Conservation (phyloP, 345 rosid species). For the Euphorbia peplus region DNA sequence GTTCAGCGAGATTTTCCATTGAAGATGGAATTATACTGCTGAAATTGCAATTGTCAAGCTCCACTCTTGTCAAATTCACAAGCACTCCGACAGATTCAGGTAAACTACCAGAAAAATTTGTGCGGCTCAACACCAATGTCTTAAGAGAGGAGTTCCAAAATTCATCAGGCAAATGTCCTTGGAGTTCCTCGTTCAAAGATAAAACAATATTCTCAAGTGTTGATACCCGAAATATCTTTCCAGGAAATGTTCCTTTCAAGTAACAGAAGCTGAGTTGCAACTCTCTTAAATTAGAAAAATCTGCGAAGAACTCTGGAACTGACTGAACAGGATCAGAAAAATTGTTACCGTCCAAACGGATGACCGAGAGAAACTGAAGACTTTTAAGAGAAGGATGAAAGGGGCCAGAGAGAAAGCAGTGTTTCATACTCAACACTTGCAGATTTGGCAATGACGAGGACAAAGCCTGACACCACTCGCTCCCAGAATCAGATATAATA, state of each 20-base stretch:
- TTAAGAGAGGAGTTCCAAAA: slow-evolving; percentile 19
- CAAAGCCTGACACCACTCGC: slow-evolving; percentile 30
- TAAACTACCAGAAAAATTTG: slow-evolving; percentile 30
- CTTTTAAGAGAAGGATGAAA: slow-evolving; percentile 21
- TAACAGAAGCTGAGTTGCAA: slow-evolving; percentile 20
- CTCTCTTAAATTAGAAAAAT: slow-evolving; percentile 11
- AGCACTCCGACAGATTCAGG: slow-evolving; percentile 37
- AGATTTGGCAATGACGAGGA: slow-evolving; percentile 32
- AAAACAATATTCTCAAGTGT: slow-evolving; percentile 34
- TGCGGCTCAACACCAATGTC: slow-evolving; percentile 17
- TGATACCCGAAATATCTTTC: slow-evolving; percentile 17
- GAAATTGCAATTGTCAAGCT: slow-evolving; percentile 17
- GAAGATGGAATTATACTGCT: no score
- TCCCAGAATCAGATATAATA: slow-evolving; percentile 24
- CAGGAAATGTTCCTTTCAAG: slow-evolving; percentile 32
- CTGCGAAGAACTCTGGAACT: slow-evolving; percentile 26
- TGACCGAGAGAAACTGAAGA: slow-evolving; percentile 12
- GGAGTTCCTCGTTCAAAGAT: slow-evolving; percentile 13
- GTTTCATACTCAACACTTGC: slow-evolving; percentile 38
- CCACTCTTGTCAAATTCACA: slow-evolving; percentile 17
- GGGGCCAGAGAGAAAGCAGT: slow-evolving; percentile 36
- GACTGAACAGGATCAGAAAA: slow-evolving; percentile 21
- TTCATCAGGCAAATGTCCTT: slow-evolving; percentile 23
- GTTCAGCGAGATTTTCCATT: no score
- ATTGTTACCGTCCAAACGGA: slow-evolving; percentile 25